Base-by-base conservation (phyloP, 176 grass and related monocot species). In the Metroxylon sagu region DNA sequence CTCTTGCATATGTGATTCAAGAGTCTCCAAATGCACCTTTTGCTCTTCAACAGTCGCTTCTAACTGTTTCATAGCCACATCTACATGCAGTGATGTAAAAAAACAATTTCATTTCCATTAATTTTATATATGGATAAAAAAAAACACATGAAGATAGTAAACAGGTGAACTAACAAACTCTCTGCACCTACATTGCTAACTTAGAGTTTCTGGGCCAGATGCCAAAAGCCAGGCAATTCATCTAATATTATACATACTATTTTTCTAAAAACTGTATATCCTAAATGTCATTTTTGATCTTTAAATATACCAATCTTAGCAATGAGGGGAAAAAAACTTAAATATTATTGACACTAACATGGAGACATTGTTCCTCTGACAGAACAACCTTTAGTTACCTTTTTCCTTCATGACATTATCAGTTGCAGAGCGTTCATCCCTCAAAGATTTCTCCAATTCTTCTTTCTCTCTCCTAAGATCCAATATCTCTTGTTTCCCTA, bases 401-500 rank as follows among this genome's bases (percentile, higher is more conserved):
- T 90, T 96, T 71, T 74, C 83, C 65, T 69, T 80, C 73, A 90
- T 85, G 30, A 50, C 56, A 59, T 49, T 75, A 70, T 85, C 72
- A 72, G 76, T 78, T 71, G 65, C 60, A 75, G 53, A 73, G 16
- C 81, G 51, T 43, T 76, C 62, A 49, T 85, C 65, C 53, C 62
- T 85, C 65, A 87, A 76, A 72, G 73, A 61, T 56, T 28, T 80
- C 59, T 90, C 78, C 65, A 85, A 79, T 74, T 90, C 75, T 73
- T 96, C 80, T 74, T 90, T 96, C 73, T 95, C 82, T 60, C 74
- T 79, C 82, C 75, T 80, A 68, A 95, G 69, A 53, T 61, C 66
- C 77, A 81, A 64, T 19, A 85, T 75, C 66, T 80, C 80, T 76
- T 91, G 80, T 56, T 82, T 72, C 25, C 80, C 92, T 90, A 69